Base-by-base conservation (phyloP, 2,329 filamentous ascomycete species). In the Fonsecaea nubica region DNA sequence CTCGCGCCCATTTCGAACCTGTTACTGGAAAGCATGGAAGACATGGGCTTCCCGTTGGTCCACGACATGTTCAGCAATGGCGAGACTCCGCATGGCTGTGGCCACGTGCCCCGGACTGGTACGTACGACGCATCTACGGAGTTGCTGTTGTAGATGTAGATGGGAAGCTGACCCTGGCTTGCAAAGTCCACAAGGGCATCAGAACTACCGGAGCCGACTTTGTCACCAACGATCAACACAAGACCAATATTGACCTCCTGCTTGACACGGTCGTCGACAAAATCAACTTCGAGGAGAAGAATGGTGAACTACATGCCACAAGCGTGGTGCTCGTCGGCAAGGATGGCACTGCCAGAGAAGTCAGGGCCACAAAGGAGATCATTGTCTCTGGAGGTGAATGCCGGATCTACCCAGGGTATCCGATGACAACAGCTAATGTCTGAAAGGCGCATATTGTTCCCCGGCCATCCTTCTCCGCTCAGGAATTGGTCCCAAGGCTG, bases 61-160 rank as follows among this genome's bases (percentile, higher is more conserved):
- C 79, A 80, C 18, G 86, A 89, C 68, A 87, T 89, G 84, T 88
- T 88, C 72, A 81, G 82, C 0, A 83, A 81, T 30, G 83, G 84
- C 18, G 78, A 83, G 35, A 81, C 80, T 21, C 75, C 84, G 0
- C 82, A 86, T 59, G 85, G 85, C 0, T 87, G 85, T 69, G 85
- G 86, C 2, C 85, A 87, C 73, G 83, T 76, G 1, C 79, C 83
- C 12, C 78, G 85, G 67, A 86, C 84, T 8, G 61, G 67, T 69
- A 62, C 2, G 65, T 18, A 25, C 10, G 68, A 62, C 2, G 65
- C 13, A 25, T 6, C 36, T 1, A 21, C 36, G 12, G 12, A 13
- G 4, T 25, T 21, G 3, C 45, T 18, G 12, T 12, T 32, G 18
- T 35, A 18, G 48, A 40, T 32, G 18, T 35, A 18, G 48, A 40